Evolutionary conservation across 1,139 yeast genomes (phyloP).

Genomic region (Blastobotrys malaysiensis): DNA sequence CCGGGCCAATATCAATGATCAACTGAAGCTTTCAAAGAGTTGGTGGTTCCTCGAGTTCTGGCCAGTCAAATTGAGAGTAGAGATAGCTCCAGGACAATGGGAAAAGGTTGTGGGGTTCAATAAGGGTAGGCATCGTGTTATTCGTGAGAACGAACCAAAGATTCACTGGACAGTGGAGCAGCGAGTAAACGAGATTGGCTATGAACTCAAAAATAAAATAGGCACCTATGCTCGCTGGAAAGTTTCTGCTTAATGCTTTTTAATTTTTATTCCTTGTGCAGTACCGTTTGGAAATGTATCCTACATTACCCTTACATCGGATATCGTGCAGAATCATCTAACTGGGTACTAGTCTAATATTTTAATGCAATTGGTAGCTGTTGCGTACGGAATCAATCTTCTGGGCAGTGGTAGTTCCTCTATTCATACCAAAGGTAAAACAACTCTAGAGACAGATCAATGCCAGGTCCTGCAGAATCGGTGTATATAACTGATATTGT

Average conservation of each 20-base stretch:
- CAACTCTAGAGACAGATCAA: no score
- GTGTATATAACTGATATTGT: no score
- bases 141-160: slow-evolving; percentile 5
- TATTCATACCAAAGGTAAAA: no score
- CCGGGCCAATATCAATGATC: slow-evolving; percentile 7
- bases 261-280: no score
- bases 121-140: slow-evolving; percentile 6
- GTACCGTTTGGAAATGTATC: no score
- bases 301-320: no score
- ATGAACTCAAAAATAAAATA: slow-evolving; percentile 2
- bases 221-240: slow-evolving; percentile 3
- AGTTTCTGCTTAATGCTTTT: neutral
- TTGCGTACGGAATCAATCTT: no score
- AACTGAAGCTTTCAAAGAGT: neutral
- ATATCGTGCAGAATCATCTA: no score
- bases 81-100: slow-evolving; percentile 7
- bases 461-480: no score
- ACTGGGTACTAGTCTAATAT: no score
- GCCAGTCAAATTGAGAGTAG: slow-evolving; percentile 3
- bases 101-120: slow-evolving; percentile 5
- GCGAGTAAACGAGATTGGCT: slow-evolving; percentile 5
- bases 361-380: no score
- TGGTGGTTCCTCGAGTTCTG: slow-evolving; percentile 9
- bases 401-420: no score
- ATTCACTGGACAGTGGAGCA: slow-evolving; percentile 9